These are phyloP conservation scores for Tremellales sp. DNA, from an alignment of 1,284 basidiomycete genomes.

Conservation along the genomic window DNA sequence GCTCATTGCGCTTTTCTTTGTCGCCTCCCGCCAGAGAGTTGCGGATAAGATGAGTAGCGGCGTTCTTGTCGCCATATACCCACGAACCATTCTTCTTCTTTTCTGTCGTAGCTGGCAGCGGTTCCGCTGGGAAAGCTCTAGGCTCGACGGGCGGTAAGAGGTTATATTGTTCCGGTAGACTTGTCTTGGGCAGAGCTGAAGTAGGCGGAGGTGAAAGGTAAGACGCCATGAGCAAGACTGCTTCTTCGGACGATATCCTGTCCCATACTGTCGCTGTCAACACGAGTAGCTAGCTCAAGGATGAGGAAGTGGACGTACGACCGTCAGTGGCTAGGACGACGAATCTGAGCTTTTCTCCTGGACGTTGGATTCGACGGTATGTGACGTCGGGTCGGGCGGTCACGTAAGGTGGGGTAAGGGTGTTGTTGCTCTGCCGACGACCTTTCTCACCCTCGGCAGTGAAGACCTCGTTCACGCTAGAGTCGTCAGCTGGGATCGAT, in stretches of 20 bases:
- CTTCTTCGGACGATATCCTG: slow-evolving; percentile 87
- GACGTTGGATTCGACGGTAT: slow-evolving; percentile 57
- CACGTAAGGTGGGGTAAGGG: slow-evolving; percentile 88
- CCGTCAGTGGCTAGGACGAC: slow-evolving; percentile 89
- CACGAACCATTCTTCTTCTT: slow-evolving; percentile 50
- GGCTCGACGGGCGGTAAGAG: slow-evolving; percentile 19
- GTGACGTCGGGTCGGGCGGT: slow-evolving; percentile 85
- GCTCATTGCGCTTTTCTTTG: slow-evolving; percentile 59
- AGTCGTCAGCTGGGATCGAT: neutral
- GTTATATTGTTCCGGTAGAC: slow-evolving; percentile 27
- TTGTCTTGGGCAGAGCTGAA: slow-evolving; percentile 29
- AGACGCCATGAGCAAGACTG: slow-evolving; percentile 82
- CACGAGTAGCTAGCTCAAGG: neutral
- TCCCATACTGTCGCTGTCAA: slow-evolving; percentile 69
- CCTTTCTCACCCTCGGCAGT: slow-evolving; percentile 64
- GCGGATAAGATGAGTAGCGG: slow-evolving; percentile 85
- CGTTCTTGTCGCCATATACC: slow-evolving; percentile 81
- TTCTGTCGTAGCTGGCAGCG: slow-evolving; percentile 28
- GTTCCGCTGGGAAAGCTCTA: slow-evolving; percentile 40
- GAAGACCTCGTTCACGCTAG: slow-evolving; percentile 60
- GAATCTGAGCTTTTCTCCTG: slow-evolving; percentile 58
- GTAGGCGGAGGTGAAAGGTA: slow-evolving; percentile 65
- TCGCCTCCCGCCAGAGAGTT: slow-evolving; percentile 91
- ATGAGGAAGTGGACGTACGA: slow-evolving; percentile 44
- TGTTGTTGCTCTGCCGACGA: slow-evolving; percentile 60